Evolutionary conservation across 768 basidiomycete species (phyloP).

Genomic region (Tricholoma saponaceum): DNA sequence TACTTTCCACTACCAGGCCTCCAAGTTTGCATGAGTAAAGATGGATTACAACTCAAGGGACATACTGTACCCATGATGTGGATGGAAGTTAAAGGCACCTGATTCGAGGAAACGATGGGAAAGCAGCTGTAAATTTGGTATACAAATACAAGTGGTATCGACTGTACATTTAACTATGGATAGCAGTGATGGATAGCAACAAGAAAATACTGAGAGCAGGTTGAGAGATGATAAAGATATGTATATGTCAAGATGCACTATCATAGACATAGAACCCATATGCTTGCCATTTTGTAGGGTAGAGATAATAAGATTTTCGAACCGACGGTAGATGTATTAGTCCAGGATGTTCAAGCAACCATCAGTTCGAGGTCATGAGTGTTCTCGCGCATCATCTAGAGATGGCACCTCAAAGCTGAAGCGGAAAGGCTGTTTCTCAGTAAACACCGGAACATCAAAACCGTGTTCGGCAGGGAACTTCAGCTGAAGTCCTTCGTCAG

Average conservation of each 20-base stretch:
- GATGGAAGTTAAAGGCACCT: too few species aligned
- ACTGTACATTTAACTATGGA: not conserved
- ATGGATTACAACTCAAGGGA: not conserved
- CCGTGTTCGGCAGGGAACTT: not conserved
- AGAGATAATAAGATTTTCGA: too few species aligned
- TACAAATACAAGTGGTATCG: not conserved
- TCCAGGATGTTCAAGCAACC: not conserved
- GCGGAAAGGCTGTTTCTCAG: not conserved
- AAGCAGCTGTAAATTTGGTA: not conserved
- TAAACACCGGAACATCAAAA: too few species aligned
- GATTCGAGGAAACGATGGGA: too few species aligned
- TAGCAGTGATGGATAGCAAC: not conserved
- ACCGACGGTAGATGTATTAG: not conserved
- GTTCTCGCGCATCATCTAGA: too few species aligned
- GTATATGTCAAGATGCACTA: conserved; percentile 18
- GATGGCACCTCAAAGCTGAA: not conserved
- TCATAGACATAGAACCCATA: conserved; percentile 11
- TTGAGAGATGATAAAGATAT: not conserved
- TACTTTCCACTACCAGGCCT: conserved; percentile 19
- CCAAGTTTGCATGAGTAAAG: conserved; percentile 18
- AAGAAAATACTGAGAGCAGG: not conserved
- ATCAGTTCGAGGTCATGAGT: not conserved
- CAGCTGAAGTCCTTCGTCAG: not conserved
- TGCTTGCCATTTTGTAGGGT: not conserved
- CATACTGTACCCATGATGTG: too few species aligned